Evolutionary conservation across 2,329 filamentous ascomycete genomes (phyloP), one percentile per base, ranked within the genome.

Genomic region (Oidium heveae): DNA sequence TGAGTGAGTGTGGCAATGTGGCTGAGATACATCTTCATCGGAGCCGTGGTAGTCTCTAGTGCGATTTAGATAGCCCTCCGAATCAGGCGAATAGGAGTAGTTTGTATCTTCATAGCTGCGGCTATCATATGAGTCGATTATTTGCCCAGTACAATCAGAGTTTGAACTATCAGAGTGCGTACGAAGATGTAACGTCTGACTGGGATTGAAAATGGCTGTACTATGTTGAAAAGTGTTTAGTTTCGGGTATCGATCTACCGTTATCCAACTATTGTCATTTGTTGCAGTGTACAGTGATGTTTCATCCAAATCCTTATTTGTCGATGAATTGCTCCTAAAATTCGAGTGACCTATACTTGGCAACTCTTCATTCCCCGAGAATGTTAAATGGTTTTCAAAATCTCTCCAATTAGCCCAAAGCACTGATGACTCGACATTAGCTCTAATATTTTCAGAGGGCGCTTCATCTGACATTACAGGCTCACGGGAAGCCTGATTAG

Each of bases 181-280:
- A 61, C 88, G 79, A 63, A 94, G 75, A 69, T 95, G 89, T 53
- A 96, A 72, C 0, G 87, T 93, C 69, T 94, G 84, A 58, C 82
- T 79, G 1, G 89, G 89, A 68, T 95, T 94, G 72, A 94, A 93
- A 63, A 94, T 88, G 15, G 71, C 70, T 56, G 72, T 67, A 58
- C 72, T 76, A 53, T 76, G 75, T 55, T 74, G 74, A 52, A 76
- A 78, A 36, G 76, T 74, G 60, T 89, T 84, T 60, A 84, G 79
- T 39, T 80, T 82, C 57, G 78, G 80, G 57, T 80, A 80, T 65
- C 79, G 76, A 59, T 91, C 84, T 56, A 95, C 80, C 60, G 84
- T 77, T 53, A 78, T 79, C 88, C 88, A 96, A 56, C 86, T 85
- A 61, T 88, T 85, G 61, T 93, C 87, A 63, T 84, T 85, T 59